Percentiles rank a stretch among this genome's conserved stretches.
These are phyloP conservation scores for Oldenlandia corymbosa DNA, from an alignment of 257 asterid genomes.

Conservation along the genomic window DNA sequence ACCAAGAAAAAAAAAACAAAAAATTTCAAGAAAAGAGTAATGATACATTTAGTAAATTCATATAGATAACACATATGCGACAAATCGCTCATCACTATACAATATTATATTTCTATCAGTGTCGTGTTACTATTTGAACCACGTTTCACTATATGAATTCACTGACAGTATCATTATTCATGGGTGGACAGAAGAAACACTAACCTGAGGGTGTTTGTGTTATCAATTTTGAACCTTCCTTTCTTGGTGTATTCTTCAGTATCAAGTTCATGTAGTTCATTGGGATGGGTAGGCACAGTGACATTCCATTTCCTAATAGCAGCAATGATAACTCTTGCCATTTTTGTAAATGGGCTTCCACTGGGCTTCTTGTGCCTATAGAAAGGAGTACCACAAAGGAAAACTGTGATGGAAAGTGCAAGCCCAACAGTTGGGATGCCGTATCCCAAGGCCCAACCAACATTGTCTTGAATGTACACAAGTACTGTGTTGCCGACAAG, in stretches of 20 bases:
- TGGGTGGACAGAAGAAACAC: slow-evolving; percentile 4
- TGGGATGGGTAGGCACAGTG: slow-evolving; percentile 43
- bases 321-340: slow-evolving; percentile 69
- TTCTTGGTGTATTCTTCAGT: slow-evolving; percentile 41
- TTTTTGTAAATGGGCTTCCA: slow-evolving; percentile 83
- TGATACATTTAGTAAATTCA: too few relatives aligned
- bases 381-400: slow-evolving; percentile 59
- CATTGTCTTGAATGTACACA: slow-evolving; percentile 83
- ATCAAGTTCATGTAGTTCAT: slow-evolving; percentile 56
- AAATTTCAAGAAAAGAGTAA: not conserved
- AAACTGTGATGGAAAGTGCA: slow-evolving; percentile 48
- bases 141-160: too few relatives aligned
- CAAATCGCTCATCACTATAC: too few relatives aligned
- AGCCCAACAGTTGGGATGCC: slow-evolving; percentile 78
- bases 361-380: slow-evolving; percentile 75
- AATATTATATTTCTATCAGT: too few relatives aligned
- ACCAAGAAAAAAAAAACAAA: not conserved
- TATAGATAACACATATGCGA: too few relatives aligned
- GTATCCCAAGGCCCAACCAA: slow-evolving; percentile 79
- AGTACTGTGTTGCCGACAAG: slow-evolving; percentile 72
- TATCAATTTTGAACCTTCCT: slow-evolving; percentile 56
- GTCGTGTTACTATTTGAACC: too few relatives aligned
- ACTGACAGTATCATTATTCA: too few relatives aligned
- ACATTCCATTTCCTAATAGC: slow-evolving; percentile 51
- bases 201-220: slow-evolving; percentile 62